phyloP scores from a whole-genome alignment of 2,329 filamentous ascomycete species.

The Helotiales sp. region DNA sequence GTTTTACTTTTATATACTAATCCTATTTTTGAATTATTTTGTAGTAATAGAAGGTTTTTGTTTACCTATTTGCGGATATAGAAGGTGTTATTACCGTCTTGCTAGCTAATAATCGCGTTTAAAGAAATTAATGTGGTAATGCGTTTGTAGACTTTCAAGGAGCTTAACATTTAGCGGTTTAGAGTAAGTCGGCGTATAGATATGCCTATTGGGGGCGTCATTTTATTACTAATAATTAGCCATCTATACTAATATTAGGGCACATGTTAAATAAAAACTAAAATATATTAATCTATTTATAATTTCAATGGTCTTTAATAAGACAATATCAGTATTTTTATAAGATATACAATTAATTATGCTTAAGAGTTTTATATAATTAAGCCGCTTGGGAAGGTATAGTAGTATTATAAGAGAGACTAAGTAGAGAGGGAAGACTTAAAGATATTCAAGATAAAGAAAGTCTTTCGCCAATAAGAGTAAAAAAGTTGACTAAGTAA shows the following conservation, averaged over 20 bases:
- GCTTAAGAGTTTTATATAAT: too few species aligned
- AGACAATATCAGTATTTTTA: too few species aligned
- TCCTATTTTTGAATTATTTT: constrained; percentile 7
- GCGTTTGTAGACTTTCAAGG: constrained; percentile 24
- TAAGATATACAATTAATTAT: too few species aligned
- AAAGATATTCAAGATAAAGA: too few species aligned
- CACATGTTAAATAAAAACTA: background rate
- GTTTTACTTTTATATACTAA: constrained; percentile 17
- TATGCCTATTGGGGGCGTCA: constrained; percentile 17
- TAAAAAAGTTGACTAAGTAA: too few species aligned
- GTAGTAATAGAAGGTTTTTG: background rate
- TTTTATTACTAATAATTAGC: constrained; percentile 17
- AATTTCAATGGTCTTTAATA: background rate
- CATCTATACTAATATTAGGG: background rate
- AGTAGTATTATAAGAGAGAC: too few species aligned
- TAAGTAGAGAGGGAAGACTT: too few species aligned
- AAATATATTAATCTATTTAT: background rate
- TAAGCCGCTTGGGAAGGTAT: too few species aligned
- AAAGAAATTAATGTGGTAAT: background rate
- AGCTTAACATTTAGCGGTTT: constrained; percentile 21
- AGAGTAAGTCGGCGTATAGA: constrained; percentile 20
- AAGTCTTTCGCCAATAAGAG: too few species aligned
- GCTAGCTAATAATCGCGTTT: constrained; percentile 21
- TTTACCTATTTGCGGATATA: constrained; percentile 11
- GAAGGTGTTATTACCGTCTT: constrained; percentile 16